A percentile compares a stretch with the other conserved stretches of the same genome.
Evolutionary conservation across 2,329 filamentous ascomycete genomes (phyloP).

Genomic region (Pseudogymnoascus sp.): DNA sequence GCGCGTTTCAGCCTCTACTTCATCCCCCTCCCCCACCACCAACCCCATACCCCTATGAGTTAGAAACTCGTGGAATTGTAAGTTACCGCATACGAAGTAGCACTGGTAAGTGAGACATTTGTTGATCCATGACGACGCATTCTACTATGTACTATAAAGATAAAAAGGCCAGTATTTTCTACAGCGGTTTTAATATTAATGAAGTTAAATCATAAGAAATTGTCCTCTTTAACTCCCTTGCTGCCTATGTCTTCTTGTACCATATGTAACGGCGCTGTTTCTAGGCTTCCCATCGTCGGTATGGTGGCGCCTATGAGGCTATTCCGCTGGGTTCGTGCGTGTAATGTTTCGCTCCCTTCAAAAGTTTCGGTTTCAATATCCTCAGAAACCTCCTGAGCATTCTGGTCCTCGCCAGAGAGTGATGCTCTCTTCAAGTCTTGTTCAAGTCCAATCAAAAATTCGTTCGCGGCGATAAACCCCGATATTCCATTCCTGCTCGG

Average conservation of each 20-base stretch:
- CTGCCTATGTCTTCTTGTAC: neutral
- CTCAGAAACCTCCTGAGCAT: slow-evolving; percentile 24
- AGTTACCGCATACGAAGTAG: neutral
- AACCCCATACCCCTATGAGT: neutral
- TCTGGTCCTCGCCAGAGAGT: slow-evolving; percentile 21
- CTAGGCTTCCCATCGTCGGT: slow-evolving; percentile 34
- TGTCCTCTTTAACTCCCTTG: slow-evolving; percentile 10
- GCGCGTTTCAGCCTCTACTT: neutral
- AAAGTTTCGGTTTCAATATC: slow-evolving; percentile 32
- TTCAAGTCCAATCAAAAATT: slow-evolving; percentile 45
- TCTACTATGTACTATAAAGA: slow-evolving; percentile 1
- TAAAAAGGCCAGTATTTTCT: neutral
- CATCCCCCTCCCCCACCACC: neutral
- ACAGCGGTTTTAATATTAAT: neutral
- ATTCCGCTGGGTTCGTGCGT: slow-evolving; percentile 42
- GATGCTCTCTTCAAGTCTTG: slow-evolving; percentile 26
- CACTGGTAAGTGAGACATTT: neutral
- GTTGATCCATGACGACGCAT: neutral
- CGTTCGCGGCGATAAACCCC: slow-evolving; percentile 42
- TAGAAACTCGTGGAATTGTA: neutral
- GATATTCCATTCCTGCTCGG: slow-evolving; percentile 43
- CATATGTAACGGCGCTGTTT: slow-evolving; percentile 40
- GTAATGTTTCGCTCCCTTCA: slow-evolving; percentile 48
- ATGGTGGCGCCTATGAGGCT: slow-evolving; percentile 43
- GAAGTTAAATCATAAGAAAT: slow-evolving; percentile 9